Conservation (phyloP, 306 rosid species). For the Astragalus glycyphyllos region DNA sequence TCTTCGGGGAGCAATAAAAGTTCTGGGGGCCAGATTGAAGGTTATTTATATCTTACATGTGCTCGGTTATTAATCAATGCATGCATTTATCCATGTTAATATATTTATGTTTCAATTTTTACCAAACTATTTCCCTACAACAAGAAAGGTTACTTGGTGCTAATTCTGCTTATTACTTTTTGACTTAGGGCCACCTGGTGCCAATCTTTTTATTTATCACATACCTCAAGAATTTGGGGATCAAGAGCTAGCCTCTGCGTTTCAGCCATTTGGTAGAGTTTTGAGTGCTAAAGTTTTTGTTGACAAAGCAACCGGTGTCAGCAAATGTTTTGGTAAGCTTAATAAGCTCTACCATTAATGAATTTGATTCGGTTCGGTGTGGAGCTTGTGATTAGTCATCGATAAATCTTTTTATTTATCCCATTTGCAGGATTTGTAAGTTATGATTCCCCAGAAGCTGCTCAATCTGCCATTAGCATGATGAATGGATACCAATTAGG, state of each 20-base stretch:
- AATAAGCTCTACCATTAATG: slow-evolving; percentile 23
- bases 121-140: slow-evolving; percentile 7
- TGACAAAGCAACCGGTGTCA: slow-evolving; percentile 95
- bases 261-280: slow-evolving; percentile 90
- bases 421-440: slow-evolving; percentile 91
- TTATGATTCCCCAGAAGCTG: slow-evolving; percentile 87
- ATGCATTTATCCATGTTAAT: not conserved
- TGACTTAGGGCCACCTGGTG: slow-evolving; percentile 92
- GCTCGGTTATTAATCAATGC: not conserved
- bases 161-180: slow-evolving; percentile 48
- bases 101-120: not conserved
- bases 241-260: slow-evolving; percentile 82
- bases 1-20: slow-evolving; percentile 70
- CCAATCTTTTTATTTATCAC: slow-evolving; percentile 97
- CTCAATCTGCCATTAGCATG: slow-evolving; percentile 79
- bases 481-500: slow-evolving; percentile 96
- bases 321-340: slow-evolving; percentile 97
- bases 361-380: slow-evolving; percentile 33
- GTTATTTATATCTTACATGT: slow-evolving; percentile 51
- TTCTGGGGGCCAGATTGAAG: slow-evolving; percentile 88
- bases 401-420: too few species aligned
- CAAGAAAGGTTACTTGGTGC: slow-evolving; percentile 22
- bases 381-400: slow-evolving; percentile 34
- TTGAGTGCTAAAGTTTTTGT: slow-evolving; percentile 97
- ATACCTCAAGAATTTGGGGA: slow-evolving; percentile 99